Evolutionary conservation across 352 stramenopile species (phyloP), one percentile per base, ranked within the genome.

Genomic region (Phytophthora palmivora): DNA sequence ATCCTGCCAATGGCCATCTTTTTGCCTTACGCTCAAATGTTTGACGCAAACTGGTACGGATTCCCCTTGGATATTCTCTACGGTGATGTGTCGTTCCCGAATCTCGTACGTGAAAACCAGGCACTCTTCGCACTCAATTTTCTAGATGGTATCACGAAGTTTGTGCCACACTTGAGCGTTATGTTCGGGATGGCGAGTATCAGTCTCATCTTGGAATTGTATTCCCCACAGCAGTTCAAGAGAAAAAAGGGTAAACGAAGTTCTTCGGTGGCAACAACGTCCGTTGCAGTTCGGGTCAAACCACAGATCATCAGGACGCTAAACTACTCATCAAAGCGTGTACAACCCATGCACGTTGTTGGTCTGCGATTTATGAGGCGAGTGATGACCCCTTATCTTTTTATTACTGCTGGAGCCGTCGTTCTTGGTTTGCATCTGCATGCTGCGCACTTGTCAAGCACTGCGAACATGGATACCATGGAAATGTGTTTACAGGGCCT

Each of bases 21-120:
- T 34, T n/a, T 65, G 11, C 61, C 63, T 9, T 74, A 74, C 33
- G 53, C 63, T n/a, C 24, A 54, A 37, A 47, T 33, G 6, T 88
- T 79, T 42, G 52, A 82, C 9, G 26, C 52, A 3, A 12, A 48
- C 0, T 28, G 28, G 37, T 81, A 60, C 24, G 60, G 62, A 8
- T 86, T 88, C 34, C 50, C 70, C 14, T 45, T 70, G 28, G 28
- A 58, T 19, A 48, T 77, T n/a, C 45, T 86, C 0, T 88, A 86
- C 47, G 63, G 67, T 19, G 78, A 86, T 26, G 54, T 76, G 32
- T 63, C 54, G 30, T 86, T 86, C 26, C 65, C 54, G 1, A 86
- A 79, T 38, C 62, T 86, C 22, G 61, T 86, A 6, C 58, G 67
- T 28, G 74, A 88, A 42, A 76, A 78, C 59, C 72, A 74, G 36